Evolutionary conservation across 345 rosid species (phyloP), one percentile per base, ranked within the genome.

Genomic region (Ceriops tagal): DNA sequence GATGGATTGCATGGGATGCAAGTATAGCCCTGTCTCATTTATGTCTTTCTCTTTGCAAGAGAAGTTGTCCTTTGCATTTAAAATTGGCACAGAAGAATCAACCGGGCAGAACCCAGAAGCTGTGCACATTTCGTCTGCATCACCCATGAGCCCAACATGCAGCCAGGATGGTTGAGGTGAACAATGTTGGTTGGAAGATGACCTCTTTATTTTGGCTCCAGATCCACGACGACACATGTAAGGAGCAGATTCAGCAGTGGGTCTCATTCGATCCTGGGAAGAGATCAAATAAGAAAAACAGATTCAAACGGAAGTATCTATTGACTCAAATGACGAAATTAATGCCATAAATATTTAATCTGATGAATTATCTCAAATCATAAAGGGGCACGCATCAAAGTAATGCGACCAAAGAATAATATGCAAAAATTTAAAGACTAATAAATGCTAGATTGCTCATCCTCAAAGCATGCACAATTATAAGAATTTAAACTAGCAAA

Each of bases 201-300:
- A 73, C 82, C 90, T 85, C 83, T 90, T 95, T 43, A 95, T 84
- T 81, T 95, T 95, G 43, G 85, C 99, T 64, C 99, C 98, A 73
- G 93, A 86, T 79, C 98, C 91, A 82, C 73, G 73, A 52, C 76
- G 79, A 61, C 75, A 82, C 71, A 77, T 62, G 61, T 72, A 81
- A 58, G 91, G 82, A 73, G 67, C 73, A 61, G 68, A 78, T 76
- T 83, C 95, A 61, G 60, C 65, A 16, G 59, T 26, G 47, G 81
- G 58, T 83, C 83, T 85, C 57, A 81, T 66, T 32, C 75, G 76
- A 74, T 87, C 86, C 99, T 95, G 81, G 43, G 66, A 56, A 56
- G 28, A 26, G 7, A 20, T 24, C 59, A 56, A 56, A 56, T 24
- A 56, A 43, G 49, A 43, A 43, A 15, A 43, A 11, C 18, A 43